A percentile compares a stretch with the other conserved stretches of the same genome.
Conservation (phyloP, 176 grass and related monocot genomes). For the Paspalum notatum region DNA sequence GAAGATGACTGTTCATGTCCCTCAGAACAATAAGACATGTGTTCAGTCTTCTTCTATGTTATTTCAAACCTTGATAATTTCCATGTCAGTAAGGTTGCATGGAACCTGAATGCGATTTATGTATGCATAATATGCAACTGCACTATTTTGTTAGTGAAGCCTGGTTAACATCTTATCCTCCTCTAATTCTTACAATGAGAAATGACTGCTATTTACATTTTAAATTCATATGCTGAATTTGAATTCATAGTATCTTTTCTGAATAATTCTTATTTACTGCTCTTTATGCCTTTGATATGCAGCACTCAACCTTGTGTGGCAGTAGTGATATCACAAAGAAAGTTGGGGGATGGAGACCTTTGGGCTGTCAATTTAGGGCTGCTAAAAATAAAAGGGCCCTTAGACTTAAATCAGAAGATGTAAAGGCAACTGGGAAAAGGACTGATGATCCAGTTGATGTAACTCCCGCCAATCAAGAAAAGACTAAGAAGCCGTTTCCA, state of each 20-base stretch:
- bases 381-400: slow-evolving; percentile 56
- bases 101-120: slow-evolving; percentile 26
- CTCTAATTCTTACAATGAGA: slow-evolving; percentile 1
- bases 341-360: slow-evolving; percentile 66
- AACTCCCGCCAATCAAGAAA: slow-evolving; percentile 36
- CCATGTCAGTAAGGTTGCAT: slow-evolving; percentile 6
- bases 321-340: slow-evolving; percentile 56
- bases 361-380: slow-evolving; percentile 59
- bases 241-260: not conserved
- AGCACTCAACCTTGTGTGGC: slow-evolving; percentile 39
- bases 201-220: slow-evolving; percentile 15
- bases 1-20: not conserved
- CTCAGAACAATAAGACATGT: not conserved
- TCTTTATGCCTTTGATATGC: slow-evolving; percentile 32
- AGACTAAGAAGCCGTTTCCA: slow-evolving; percentile 31
- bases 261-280: slow-evolving; percentile 18
- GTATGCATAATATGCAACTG: not conserved
- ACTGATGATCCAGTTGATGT: slow-evolving; percentile 43
- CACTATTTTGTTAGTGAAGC: slow-evolving; percentile 7
- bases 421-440: slow-evolving; percentile 33
- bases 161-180: slow-evolving; percentile 14
- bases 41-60: not conserved
- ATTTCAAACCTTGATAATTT: slow-evolving; percentile 16
- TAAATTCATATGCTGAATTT: not conserved
- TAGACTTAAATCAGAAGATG: slow-evolving; percentile 37